Evolutionary conservation across 768 basidiomycete species (phyloP), one percentile per base, ranked within the genome.

Genomic region (Inosperma sp.): DNA sequence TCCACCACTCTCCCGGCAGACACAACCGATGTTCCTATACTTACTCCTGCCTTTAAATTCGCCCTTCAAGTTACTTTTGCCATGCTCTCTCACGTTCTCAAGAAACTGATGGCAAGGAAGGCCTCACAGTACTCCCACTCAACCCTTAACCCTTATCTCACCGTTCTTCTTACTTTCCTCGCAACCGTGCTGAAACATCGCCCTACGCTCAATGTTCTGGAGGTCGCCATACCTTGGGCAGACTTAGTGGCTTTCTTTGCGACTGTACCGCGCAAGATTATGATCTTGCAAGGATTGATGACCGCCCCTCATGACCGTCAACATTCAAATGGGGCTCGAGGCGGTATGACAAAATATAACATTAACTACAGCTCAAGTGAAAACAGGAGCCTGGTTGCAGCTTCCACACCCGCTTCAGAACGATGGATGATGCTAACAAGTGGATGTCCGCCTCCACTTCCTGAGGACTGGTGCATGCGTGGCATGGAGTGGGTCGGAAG

Each of bases 401-500:
- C n/a, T n/a, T n/a, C n/a, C 39, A 56, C 64, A 26, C 64, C 70
- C 16, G n/a, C n/a, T n/a, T n/a, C n/a, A 83, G 77, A 84, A 37
- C 76, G 78, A 30, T 82, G 83, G 74, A 64, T 71, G 19, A 81
- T 93, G 72, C 73, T 89, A 26, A 87, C 86, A 0, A 81, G 74
- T 37, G 81, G 81, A 12, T 84, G 81, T 54, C 69, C 79, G 17
- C 83, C 84, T 0, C 84, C 90, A 0, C 71, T 98, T 2, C 78
- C 88, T 0, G 96, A 99, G 67, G 96, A 98, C 61, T 97, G 94
- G 93, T 89, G 88, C 60, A 64, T 97, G 57, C 79, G 96, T 26
- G 96, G 96, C 1, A 91, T 94, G 84, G 93, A 93, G 59, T 99
- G 96, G 96, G 86, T 91, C 3, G 87, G 90, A 5, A 77, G 91